phyloP scores from a whole-genome alignment of 768 basidiomycete genomes.

The Leccinum uliginosum region DNA sequence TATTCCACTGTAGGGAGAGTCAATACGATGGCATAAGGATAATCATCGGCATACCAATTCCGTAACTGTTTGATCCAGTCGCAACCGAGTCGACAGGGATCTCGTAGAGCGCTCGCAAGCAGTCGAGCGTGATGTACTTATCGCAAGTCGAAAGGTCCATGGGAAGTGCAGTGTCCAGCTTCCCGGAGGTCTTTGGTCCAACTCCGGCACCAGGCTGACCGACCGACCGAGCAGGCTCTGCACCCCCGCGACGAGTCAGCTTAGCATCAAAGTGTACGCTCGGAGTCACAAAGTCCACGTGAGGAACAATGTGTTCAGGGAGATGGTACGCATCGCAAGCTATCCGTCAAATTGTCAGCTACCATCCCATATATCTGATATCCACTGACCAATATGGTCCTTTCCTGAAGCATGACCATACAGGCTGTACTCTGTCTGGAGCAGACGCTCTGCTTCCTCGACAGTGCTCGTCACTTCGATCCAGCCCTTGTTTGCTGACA shows the following conservation, averaged over 20 bases:
- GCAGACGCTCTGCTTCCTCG: conserved; percentile 31
- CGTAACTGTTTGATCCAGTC: conserved; percentile 18
- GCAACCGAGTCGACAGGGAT: conserved; percentile 13
- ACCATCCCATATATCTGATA: background rate
- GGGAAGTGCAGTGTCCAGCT: conserved; percentile 1
- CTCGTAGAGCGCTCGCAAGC: conserved; percentile 28
- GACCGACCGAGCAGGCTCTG: background rate
- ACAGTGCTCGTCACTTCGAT: conserved; percentile 27
- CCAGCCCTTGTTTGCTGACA: conserved; percentile 23
- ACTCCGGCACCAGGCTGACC: background rate
- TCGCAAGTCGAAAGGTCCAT: conserved; percentile 21
- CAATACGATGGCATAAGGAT: too few relatives aligned
- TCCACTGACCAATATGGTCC: conserved; percentile 26
- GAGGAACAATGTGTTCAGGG: conserved; percentile 27
- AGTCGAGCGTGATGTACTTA: conserved; percentile 27
- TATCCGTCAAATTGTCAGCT: background rate
- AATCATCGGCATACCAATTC: background rate
- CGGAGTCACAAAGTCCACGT: conserved; percentile 33
- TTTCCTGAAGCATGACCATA: conserved; percentile 27
- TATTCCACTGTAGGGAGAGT: conserved; percentile 32
- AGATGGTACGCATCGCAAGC: conserved; percentile 33
- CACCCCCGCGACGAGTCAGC: conserved; percentile 10
- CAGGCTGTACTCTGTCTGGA: conserved; percentile 32
- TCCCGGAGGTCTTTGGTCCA: conserved; percentile 22
- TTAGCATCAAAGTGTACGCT: conserved; percentile 31